Conservation (phyloP, 108 stramenopile species). For the Cyclotella kingstonii region DNA sequence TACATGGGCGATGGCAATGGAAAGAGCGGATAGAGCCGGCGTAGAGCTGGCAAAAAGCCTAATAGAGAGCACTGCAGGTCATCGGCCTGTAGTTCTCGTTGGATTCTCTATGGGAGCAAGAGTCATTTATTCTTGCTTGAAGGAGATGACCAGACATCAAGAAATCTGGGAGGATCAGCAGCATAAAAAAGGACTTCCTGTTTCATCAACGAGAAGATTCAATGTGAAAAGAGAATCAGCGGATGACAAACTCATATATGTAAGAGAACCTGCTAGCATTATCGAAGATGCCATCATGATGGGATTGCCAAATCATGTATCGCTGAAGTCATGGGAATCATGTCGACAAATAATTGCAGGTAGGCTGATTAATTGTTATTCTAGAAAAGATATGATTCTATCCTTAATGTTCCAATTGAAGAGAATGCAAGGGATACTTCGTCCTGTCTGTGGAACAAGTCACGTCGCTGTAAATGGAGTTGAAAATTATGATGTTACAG, state of each 20-base stretch:
- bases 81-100: constrained; percentile 89
- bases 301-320: constrained; percentile 82
- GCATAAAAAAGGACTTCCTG: constrained; percentile 25
- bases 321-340: constrained; percentile 78
- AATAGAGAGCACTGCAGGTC: constrained; percentile 77
- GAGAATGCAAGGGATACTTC: constrained; percentile 63
- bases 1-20: constrained; percentile 88
- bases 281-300: constrained; percentile 89
- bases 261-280: constrained; percentile 82
- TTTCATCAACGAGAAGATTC: constrained; percentile 11
- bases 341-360: constrained; percentile 87
- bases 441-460: constrained; percentile 79
- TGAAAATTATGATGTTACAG: constrained; percentile 78
- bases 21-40: constrained; percentile 89
- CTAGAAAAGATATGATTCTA: constrained; percentile 86
- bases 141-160: constrained; percentile 84
- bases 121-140: constrained; percentile 90
- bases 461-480: constrained; percentile 66
- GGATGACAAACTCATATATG: constrained; percentile 48
- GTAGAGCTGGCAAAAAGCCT: constrained; percentile 86
- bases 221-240: constrained; percentile 13
- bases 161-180: constrained; percentile 75
- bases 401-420: constrained; percentile 91
- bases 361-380: constrained; percentile 92
- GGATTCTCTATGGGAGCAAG: constrained; percentile 96